A percentile compares a stretch with the other conserved stretches of the same genome.
Evolutionary conservation across 805 yeast genomes (phyloP).

Genomic region (Hanseniaspora opuntiae): DNA sequence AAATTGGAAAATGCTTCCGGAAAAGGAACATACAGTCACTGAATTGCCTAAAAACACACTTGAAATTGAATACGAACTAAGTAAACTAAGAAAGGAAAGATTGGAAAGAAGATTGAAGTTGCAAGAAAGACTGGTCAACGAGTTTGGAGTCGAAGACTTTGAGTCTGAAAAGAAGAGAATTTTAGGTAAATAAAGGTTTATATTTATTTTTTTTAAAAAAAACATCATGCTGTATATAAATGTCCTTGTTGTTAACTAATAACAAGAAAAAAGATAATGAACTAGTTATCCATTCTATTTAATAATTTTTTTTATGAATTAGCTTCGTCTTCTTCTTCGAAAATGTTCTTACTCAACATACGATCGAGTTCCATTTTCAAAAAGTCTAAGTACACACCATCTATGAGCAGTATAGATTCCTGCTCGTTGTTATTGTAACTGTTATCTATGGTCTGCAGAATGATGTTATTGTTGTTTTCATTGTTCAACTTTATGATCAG

Average conservation of each 20-base stretch:
- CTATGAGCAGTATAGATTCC: conserved; percentile 41
- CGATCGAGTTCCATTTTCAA: conserved; percentile 67
- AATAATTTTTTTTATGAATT: background rate
- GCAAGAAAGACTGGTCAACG: conserved; percentile 54
- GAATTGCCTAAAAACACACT: conserved; percentile 86
- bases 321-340: conserved; percentile 52
- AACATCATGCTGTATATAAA: background rate
- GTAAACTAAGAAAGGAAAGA: conserved; percentile 68
- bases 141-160: conserved; percentile 45
- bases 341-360: conserved; percentile 68
- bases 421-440: conserved; percentile 39
- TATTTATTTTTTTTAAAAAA: background rate
- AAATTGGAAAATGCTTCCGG: conserved; percentile 94
- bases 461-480: conserved; percentile 51
- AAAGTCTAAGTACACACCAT: conserved; percentile 58
- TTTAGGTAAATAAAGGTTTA: conserved; percentile 16
- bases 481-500: conserved; percentile 72
- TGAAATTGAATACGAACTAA: conserved; percentile 82
- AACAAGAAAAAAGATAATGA: background rate
- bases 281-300: background rate
- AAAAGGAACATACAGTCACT: conserved; percentile 71
- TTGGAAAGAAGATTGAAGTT: conserved; percentile 57
- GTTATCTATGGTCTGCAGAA: conserved; percentile 72
- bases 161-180: conserved; percentile 33
- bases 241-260: background rate